Base-by-base conservation (phyloP, 257 asterid species). In the Nyctanthes arbortristis region DNA sequence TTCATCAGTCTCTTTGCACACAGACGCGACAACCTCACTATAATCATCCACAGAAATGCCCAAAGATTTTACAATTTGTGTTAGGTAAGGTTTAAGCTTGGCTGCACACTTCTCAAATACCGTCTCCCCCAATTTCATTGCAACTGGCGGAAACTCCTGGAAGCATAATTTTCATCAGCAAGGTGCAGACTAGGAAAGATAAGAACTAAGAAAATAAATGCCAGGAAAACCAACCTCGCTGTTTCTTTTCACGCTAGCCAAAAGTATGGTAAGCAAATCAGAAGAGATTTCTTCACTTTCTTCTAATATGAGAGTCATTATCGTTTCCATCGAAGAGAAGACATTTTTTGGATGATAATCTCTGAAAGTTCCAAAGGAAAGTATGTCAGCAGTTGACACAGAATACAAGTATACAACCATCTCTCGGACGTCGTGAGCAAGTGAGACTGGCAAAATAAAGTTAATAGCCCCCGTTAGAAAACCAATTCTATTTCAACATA, bases 221-320 rank as follows among this genome's bases (percentile, higher is more conserved):
- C 65, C 78, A 11, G 73, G 29, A 67, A 67, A 61, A 77, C 52
- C 9, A 10, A 94, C 99, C 99, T 88, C 80, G 66, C 87, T 81
- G 82, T 85, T 79, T 70, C 65, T 89, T 73, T 83, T 89, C 84
- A 88, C 62, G 69, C 86, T 74, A 78, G 84, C 78, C 84, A 94
- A 80, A 66, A 94, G 74, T 4, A 89, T 87, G 67, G 80, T 66
- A 36, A 94, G 92, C 54, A 94, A 80, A 36, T 88, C 97, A 22
- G 75, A 52, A 22, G 96, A 80, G 68, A 91, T 77, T 47, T 94
- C 99, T 82, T 94, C 99, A 78, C 98, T 94, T 85, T 94, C 99
- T 75, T 91, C 99, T 40, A 94, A 69, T 61, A 91, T 89, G 80
- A 94, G 95, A 18, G 84, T 84, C 99, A 94, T 94, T 66, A 94